Evolutionary conservation across 164 flowering plant genomes (phyloP).

Genomic region (Macadamia integrifolia): DNA sequence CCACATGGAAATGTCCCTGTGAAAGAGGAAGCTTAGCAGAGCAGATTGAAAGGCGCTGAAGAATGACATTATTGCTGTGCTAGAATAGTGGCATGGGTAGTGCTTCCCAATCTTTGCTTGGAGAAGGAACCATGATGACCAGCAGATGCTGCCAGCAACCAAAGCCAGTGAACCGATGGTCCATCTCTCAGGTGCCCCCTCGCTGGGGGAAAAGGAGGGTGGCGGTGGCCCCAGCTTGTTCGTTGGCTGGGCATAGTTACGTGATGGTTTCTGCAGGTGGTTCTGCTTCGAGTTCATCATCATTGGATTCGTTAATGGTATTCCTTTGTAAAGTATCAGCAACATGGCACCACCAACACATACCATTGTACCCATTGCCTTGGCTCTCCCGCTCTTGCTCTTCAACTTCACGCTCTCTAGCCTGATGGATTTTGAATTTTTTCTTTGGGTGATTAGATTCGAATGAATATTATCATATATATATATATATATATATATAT

Average conservation of each 20-base stretch:
- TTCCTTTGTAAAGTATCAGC: slow-evolving; percentile 63
- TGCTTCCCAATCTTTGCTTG: slow-evolving; percentile 51
- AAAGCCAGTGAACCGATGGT: slow-evolving; percentile 48
- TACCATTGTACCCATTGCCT: slow-evolving; percentile 53
- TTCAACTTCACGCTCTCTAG: slow-evolving; percentile 57
- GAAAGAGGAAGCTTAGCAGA: slow-evolving; percentile 26
- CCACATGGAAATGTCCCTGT: slow-evolving; percentile 49
- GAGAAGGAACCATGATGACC: slow-evolving; percentile 86
- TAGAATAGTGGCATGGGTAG: slow-evolving; percentile 62
- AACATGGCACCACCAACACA: slow-evolving; percentile 66
- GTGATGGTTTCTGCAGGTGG: too few relatives aligned
- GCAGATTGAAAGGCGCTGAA: slow-evolving; percentile 65
- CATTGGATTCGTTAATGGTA: slow-evolving; percentile 29
- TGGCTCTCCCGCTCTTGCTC: slow-evolving; percentile 56
- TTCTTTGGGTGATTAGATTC: too few relatives aligned
- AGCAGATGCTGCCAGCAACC: slow-evolving; percentile 39
- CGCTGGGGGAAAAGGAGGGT: background rate
- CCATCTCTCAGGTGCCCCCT: slow-evolving; percentile 33
- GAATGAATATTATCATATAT: too few relatives aligned
- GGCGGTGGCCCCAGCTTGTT: too few relatives aligned
- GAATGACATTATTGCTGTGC: slow-evolving; percentile 60
- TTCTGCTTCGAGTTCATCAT: too few relatives aligned
- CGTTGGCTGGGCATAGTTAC: too few relatives aligned
- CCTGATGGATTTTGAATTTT: slow-evolving; percentile 25
- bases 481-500: too few relatives aligned